Base-by-base conservation (phyloP, 768 basidiomycete species). In the Omphalotus guepiniiformis region DNA sequence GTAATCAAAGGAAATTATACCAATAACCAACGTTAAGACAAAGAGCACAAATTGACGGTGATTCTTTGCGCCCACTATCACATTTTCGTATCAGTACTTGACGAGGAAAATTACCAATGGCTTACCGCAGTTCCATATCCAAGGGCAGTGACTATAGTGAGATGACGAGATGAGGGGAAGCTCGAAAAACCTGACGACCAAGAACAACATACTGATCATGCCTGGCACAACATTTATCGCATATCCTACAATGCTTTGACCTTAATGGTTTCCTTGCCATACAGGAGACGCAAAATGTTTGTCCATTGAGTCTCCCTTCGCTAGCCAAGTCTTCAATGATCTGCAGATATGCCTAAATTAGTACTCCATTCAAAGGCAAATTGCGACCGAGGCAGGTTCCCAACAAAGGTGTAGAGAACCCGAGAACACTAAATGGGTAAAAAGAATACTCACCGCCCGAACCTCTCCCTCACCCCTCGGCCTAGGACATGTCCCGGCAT, bases 121-220 rank as follows among this genome's bases (percentile, higher is more conserved):
- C 86, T 22, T 61, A 92, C 91, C 83, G 63, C 95, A 97, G 66
- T 98, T 98, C 94, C 94, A 99, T 13, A 97, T 85, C 96, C 96
- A 99, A 1, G 95, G 96, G 56, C 96, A 98, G 58, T 99, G 94
- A 58, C 93, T 95, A 39, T 6, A 45, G 23, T 35, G 38, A 23
- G 38, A 23, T 16, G 2, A 39, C 8, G 36, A 50, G 26, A 56
- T 50, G 48, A 38, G 4, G 46, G 42, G 45, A 7, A 12, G 30
- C 6, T 38, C 16, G 8, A 18, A 4, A 50, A 23, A 19, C 18
- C 16, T 19, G 9, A 35, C 32, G 36, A 43, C 16, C 4, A 9
- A 32, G 9, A 43, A n/a, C 22, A 25, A 72, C 89, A 61, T 62
- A 96, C 93, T 99, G 96, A 59, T 99, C 96, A 58, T 85, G 89